Base-by-base conservation (phyloP, 2,329 filamentous ascomycete genomes). In the Hypoxylon sp. region DNA sequence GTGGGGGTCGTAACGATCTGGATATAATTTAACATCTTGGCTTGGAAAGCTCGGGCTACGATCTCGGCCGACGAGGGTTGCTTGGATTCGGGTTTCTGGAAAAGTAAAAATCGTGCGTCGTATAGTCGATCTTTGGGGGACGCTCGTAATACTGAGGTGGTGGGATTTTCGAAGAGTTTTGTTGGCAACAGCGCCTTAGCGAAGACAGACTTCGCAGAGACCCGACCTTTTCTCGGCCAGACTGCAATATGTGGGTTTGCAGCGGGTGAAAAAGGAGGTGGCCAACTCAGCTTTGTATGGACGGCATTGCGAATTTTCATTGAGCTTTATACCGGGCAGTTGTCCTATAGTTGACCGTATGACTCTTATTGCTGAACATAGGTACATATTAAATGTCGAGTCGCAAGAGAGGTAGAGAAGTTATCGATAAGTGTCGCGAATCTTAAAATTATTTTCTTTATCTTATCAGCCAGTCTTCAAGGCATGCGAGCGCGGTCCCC, bases 1-100 rank as follows among this genome's bases (percentile, higher is more conserved):
- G 95, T 96, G 13, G 95, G 95, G 65, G 91, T 92, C 17, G 90
- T 91, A 68, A 95, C 79, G 74, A 98, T 82, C 78, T 97, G 90
- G 62, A 94, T 84, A 74, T 84, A 89, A 77, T 86, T 91, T 73
- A 90, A 86, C 94, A 97, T 97, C 69, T 71, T 78, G 61, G 3
- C 9, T 9, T n/a, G 5, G 32, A 60, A 66, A 28, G 32, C 48
- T 19, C 41, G 10, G 11, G 55, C 55, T 9, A n/a, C 30, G 17
- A 52, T 6, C 2, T 51, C 51, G 41, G 49, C 5, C n/a, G 28
- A n/a, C n/a, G 25, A 17, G 14, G 6, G 32, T 21, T 3, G 7
- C 14, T 50, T 3, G 14, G 25, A 34, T 11, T 61, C 21, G 11
- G 34, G 3, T 1, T 14, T 49, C 11, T 34, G 3, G 21, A 66